These are phyloP conservation scores for Polychaeton citri DNA, from an alignment of 2,329 filamentous ascomycete genomes.

Conservation along the genomic window DNA sequence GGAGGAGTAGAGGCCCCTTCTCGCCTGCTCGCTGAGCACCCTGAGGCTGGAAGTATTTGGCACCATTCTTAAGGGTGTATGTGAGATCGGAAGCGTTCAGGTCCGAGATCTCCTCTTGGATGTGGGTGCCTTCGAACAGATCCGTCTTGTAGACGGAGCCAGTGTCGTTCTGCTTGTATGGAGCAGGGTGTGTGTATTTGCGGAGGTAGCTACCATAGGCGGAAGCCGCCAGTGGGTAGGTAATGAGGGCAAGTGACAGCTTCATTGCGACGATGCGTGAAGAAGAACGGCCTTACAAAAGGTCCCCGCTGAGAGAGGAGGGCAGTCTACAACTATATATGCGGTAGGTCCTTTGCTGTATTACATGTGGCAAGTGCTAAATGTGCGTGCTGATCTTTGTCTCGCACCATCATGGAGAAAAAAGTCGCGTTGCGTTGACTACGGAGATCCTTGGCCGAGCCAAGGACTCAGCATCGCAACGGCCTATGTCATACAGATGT, in stretches of 20 bases:
- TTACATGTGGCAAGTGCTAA: too few species aligned
- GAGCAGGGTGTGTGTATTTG: neutral
- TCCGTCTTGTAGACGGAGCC: conserved; percentile 10
- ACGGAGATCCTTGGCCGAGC: too few species aligned
- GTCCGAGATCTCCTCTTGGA: conserved; percentile 11
- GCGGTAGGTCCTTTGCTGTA: too few species aligned
- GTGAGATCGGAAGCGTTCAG: conserved; percentile 18
- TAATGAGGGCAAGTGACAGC: neutral
- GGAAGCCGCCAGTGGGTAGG: neutral
- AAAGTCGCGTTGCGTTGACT: too few species aligned
- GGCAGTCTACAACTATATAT: too few species aligned
- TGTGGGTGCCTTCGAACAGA: conserved; percentile 14
- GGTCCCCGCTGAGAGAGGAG: too few species aligned
- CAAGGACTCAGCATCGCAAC: too few species aligned
- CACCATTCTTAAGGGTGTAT: conserved; percentile 17
- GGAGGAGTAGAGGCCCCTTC: conserved; percentile 47
- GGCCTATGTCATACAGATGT: too few species aligned
- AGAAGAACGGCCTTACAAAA: too few species aligned
- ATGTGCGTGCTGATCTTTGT: too few species aligned
- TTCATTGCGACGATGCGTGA: neutral
- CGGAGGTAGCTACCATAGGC: neutral
- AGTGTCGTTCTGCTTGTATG: neutral
- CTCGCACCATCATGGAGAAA: too few species aligned
- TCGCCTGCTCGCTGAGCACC: conserved; percentile 34
- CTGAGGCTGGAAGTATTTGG: conserved; percentile 16